These are phyloP conservation scores for Xylaria digitata DNA, from an alignment of 2,329 filamentous ascomycete species.

Conservation along the genomic window DNA sequence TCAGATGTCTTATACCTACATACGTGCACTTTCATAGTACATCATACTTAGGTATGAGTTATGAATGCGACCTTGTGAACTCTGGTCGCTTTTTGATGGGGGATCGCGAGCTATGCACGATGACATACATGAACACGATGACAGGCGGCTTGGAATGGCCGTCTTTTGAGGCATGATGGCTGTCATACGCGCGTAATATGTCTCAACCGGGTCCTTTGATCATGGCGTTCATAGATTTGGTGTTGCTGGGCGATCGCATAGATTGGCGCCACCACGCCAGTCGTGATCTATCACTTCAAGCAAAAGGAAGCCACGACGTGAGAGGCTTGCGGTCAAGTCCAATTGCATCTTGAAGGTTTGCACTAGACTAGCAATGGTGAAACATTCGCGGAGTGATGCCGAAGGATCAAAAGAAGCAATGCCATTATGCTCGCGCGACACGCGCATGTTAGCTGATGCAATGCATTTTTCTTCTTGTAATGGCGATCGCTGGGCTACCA, in stretches of 20 bases:
- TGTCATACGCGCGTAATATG: neutral
- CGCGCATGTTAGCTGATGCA: neutral
- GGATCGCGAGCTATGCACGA: no score
- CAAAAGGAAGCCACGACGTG: constrained; percentile 15
- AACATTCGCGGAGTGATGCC: constrained; percentile 17
- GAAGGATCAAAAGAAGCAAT: constrained; percentile 24
- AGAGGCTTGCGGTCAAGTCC: constrained; percentile 20
- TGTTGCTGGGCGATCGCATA: constrained; percentile 9
- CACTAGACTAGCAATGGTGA: constrained; percentile 5
- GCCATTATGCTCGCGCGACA: neutral
- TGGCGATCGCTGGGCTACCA: neutral
- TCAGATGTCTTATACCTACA: no score
- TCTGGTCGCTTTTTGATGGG: no score
- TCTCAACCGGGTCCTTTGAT: neutral
- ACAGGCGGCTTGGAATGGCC: neutral
- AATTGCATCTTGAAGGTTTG: neutral
- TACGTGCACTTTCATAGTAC: no score
- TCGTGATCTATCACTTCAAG: constrained; percentile 8
- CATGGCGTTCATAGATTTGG: neutral
- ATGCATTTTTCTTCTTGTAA: neutral
- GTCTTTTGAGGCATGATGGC: neutral
- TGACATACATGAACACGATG: neutral
- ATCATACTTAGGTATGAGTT: no score
- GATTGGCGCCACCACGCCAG: constrained; percentile 20
- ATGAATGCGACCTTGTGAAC: no score